Evolutionary conservation across 78 protist genomes (phyloP).

Genomic region (Dictyostelium capitatum): DNA sequence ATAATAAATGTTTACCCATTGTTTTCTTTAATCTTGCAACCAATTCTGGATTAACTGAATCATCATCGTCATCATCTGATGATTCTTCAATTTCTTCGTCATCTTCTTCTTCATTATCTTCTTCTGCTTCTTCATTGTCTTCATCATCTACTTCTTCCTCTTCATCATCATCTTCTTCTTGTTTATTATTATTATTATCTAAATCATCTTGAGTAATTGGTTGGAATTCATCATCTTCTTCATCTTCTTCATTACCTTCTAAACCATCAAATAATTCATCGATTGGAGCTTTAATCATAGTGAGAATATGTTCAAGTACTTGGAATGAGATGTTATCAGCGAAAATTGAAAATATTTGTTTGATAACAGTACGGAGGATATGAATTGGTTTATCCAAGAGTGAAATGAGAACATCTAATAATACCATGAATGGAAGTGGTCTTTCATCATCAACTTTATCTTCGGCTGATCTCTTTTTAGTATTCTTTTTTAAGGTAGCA

Average conservation of each 20-base stretch:
- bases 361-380: slow-evolving; percentile 27
- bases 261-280: slow-evolving; percentile 47
- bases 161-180: slow-evolving; percentile 33
- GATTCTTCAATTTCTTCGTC: slow-evolving; percentile 25
- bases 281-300: slow-evolving; percentile 59
- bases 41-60: slow-evolving; percentile 64
- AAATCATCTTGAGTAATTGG: slow-evolving; percentile 38
- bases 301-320: slow-evolving; percentile 61
- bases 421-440: slow-evolving; percentile 58
- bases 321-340: slow-evolving; percentile 55
- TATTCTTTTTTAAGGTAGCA: neutral
- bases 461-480: neutral
- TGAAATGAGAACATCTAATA: slow-evolving; percentile 50
- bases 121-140: slow-evolving; percentile 38
- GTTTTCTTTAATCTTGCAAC: slow-evolving; percentile 63
- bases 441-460: neutral
- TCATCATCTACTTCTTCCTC: neutral
- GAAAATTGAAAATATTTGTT: slow-evolving; percentile 49
- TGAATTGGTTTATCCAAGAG: slow-evolving; percentile 38
- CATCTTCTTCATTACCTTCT: slow-evolving; percentile 45
- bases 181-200: too few species aligned
- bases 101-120: slow-evolving; percentile 42
- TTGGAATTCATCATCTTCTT: slow-evolving; percentile 35
- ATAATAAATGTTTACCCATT: slow-evolving; percentile 50
- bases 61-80: slow-evolving; percentile 33